Evolutionary conservation across 768 basidiomycete species (phyloP).

Genomic region (Tubosaeta brunneosetosa): DNA sequence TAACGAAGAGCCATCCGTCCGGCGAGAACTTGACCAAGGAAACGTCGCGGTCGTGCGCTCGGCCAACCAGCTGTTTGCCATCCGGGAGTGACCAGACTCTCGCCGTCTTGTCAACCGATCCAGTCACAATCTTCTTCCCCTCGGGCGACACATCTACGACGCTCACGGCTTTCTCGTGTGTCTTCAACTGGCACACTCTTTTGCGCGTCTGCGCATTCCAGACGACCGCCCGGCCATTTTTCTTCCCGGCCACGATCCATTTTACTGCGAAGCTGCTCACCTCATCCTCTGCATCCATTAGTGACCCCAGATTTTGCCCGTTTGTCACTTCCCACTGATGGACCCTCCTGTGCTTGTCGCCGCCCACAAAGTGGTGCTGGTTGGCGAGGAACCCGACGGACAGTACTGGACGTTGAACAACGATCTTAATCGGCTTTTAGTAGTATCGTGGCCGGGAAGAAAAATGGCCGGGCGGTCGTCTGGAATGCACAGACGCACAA

Average conservation of each 20-base stretch:
- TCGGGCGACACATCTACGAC: background rate
- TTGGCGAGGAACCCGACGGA: background rate
- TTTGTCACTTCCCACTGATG: background rate
- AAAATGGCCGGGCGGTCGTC: background rate
- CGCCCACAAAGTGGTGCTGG: background rate
- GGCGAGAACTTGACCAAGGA: conserved; percentile 1
- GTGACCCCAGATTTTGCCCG: background rate
- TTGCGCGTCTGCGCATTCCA: background rate
- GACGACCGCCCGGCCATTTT: background rate
- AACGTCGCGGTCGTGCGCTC: background rate
- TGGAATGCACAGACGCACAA: background rate
- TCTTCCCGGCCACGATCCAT: background rate
- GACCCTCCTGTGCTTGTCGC: background rate
- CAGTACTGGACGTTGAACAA: background rate
- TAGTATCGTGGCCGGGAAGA: background rate
- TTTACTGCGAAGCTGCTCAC: background rate
- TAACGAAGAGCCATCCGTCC: background rate
- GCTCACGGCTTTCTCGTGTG: no score
- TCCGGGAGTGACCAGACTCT: background rate
- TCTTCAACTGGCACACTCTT: background rate
- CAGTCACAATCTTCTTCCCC: background rate
- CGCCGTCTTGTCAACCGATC: no score
- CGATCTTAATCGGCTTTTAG: background rate
- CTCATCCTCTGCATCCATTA: background rate
- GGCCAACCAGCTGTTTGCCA: background rate